Conservation (phyloP, 1,284 basidiomycete genomes). For the Sanghuangporus weigelae region DNA sequence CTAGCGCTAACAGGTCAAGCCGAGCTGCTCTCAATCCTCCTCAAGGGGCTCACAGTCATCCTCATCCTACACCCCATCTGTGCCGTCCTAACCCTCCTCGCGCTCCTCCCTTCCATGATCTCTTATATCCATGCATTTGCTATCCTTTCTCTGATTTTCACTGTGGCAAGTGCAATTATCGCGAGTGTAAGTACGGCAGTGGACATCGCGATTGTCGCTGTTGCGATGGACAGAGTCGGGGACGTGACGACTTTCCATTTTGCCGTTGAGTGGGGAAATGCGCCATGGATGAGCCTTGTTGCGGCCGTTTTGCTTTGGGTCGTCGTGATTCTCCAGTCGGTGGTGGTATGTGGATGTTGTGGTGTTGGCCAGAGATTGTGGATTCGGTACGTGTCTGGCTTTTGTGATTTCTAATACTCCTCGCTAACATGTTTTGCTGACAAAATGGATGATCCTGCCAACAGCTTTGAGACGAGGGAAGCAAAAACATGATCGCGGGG, state of each 20-base stretch:
- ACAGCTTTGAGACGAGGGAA: neutral
- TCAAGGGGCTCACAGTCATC: constrained; percentile 52
- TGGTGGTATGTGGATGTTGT: constrained; percentile 62
- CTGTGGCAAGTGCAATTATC: constrained; percentile 50
- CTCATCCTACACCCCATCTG: constrained; percentile 51
- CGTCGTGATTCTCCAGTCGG: constrained; percentile 52
- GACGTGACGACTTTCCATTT: constrained; percentile 39
- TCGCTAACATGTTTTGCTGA: neutral
- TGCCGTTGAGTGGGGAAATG: constrained; percentile 55
- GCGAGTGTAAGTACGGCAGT: constrained; percentile 50
- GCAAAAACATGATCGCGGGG: neutral
- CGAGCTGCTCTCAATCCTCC: constrained; percentile 38
- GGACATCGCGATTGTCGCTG: constrained; percentile 55
- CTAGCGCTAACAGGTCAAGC: constrained; percentile 40
- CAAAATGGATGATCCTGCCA: neutral
- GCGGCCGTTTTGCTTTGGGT: constrained; percentile 53
- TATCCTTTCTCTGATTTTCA: constrained; percentile 53
- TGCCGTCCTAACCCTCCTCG: constrained; percentile 41
- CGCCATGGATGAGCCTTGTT: constrained; percentile 61
- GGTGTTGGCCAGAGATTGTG: constrained; percentile 42
- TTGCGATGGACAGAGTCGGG: constrained; percentile 41
- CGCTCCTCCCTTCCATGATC: constrained; percentile 47
- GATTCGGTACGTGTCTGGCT: constrained; percentile 9
- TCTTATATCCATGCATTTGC: constrained; percentile 33
- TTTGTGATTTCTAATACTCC: neutral